Percentiles rank a stretch among this genome's conserved stretches.
Conservation (phyloP, 257 asterid genomes). For the Paulownia fortunei region DNA sequence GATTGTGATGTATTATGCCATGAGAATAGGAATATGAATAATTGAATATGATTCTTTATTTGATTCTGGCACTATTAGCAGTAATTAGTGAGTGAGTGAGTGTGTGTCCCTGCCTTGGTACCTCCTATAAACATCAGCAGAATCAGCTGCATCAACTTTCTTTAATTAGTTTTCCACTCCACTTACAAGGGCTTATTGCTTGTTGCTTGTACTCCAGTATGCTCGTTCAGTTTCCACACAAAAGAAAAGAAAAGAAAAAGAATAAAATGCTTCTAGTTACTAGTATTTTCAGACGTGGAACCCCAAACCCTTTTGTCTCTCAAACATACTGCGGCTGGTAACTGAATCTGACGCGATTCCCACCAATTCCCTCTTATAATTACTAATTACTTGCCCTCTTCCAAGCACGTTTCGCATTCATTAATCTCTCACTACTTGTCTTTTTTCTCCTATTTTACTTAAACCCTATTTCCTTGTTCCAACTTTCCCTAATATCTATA, state of each 20-base stretch:
- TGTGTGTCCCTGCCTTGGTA: neutral
- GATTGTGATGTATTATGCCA: slow-evolving; percentile 10
- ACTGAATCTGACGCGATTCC: slow-evolving; percentile 41
- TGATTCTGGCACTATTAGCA: neutral
- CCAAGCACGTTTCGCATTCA: neutral
- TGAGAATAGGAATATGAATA: neutral
- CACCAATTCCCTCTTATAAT: slow-evolving; percentile 7
- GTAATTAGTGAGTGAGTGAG: no score
- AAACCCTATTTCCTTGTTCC: no score
- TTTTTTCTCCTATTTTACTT: no score
- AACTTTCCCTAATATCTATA: neutral
- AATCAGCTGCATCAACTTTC: neutral
- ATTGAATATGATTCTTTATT: neutral
- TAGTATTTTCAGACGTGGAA: slow-evolving; percentile 21
- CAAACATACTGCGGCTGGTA: neutral
- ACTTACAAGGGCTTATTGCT: no score
- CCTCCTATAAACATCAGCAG: neutral
- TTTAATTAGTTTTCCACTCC: neutral
- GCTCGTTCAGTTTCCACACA: neutral
- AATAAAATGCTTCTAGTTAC: no score
- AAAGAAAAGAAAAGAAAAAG: neutral
- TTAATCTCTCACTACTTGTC: neutral
- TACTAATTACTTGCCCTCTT: no score
- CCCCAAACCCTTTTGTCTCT: slow-evolving; percentile 24
- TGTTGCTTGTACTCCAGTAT: no score